Percentiles rank a stretch among this genome's conserved stretches.
phyloP scores from a whole-genome alignment of 495 filamentous ascomycete species.

The Tirmania nivea region DNA sequence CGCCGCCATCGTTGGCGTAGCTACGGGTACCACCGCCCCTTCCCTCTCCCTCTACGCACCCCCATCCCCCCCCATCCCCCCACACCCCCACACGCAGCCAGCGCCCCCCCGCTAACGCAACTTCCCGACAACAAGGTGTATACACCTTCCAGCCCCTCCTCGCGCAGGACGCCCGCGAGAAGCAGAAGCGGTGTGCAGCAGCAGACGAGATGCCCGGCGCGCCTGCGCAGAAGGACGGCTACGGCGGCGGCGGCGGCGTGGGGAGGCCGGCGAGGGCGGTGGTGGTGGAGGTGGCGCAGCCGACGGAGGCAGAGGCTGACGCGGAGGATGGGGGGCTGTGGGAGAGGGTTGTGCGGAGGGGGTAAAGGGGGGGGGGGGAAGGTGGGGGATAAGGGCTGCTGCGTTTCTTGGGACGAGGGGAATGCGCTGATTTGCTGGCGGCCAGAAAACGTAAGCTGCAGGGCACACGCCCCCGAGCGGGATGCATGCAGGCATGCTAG shows the following conservation, averaged over 20 bases:
- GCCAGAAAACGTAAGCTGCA: no score
- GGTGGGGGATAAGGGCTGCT: not conserved
- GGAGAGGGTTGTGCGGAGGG: slow-evolving; percentile 9
- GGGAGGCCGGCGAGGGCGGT: slow-evolving; percentile 6
- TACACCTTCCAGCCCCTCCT: slow-evolving; percentile 10
- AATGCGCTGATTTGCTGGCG: no score
- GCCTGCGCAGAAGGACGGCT: slow-evolving; percentile 71
- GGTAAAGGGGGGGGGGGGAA: not conserved
- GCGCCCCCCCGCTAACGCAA: not conserved
- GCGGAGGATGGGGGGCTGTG: not conserved
- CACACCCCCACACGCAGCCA: not conserved
- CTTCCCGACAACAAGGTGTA: not conserved
- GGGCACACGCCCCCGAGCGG: no score
- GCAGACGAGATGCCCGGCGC: slow-evolving; percentile 72
- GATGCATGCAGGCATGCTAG: no score
- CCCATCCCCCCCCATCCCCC: not conserved
- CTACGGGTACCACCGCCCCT: not conserved
- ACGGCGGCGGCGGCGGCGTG: slow-evolving; percentile 44
- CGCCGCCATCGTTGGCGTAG: not conserved
- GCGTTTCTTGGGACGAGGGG: slow-evolving; percentile 1
- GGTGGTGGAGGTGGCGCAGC: slow-evolving; percentile 23
- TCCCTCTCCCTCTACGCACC: not conserved
- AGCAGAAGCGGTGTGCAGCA: slow-evolving; percentile 1
- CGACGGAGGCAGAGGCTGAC: not conserved
- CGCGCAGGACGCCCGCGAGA: slow-evolving; percentile 10